Evolutionary conservation across 495 filamentous ascomycete genomes (phyloP).

Genomic region (Penicillium mononematosum): DNA sequence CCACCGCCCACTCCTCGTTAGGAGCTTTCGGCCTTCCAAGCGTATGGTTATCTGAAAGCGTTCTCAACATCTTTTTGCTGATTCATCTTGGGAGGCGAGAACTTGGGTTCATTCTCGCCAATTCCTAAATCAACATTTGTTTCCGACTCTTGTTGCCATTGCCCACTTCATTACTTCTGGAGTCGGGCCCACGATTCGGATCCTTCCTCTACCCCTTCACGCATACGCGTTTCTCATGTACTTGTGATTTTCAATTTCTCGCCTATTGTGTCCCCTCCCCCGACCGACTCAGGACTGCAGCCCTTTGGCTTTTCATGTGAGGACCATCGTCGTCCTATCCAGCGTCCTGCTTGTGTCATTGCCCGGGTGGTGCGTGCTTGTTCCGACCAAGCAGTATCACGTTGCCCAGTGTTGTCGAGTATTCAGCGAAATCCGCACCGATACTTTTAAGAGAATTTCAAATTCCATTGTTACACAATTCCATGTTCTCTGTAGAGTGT

Average conservation of each 20-base stretch:
- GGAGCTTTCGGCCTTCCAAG: not conserved
- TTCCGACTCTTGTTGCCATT: not conserved
- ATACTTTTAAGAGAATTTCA: constrained; percentile 1
- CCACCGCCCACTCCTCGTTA: not conserved
- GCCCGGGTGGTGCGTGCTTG: constrained; percentile 4
- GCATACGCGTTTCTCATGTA: constrained; percentile 4
- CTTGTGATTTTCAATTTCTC: not conserved
- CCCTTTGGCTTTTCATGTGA: constrained; percentile 5
- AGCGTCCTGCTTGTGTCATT: constrained; percentile 1
- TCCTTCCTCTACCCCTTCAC: constrained; percentile 2
- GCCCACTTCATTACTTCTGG: constrained; percentile 1
- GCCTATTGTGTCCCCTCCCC: not conserved
- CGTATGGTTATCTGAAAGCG: not conserved
- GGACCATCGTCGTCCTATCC: not conserved
- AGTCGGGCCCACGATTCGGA: not conserved
- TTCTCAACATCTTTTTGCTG: not conserved
- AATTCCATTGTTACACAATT: constrained; percentile 2
- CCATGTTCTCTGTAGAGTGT: not conserved
- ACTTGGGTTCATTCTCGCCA: not conserved
- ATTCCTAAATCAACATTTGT: not conserved
- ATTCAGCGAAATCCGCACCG: not conserved
- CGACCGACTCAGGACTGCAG: not conserved
- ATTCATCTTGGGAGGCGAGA: not conserved
- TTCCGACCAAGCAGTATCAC: constrained; percentile 5
- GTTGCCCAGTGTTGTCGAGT: constrained; percentile 1